These are phyloP conservation scores for Ogataea neopini DNA, from an alignment of 805 yeast species.

Conservation along the genomic window DNA sequence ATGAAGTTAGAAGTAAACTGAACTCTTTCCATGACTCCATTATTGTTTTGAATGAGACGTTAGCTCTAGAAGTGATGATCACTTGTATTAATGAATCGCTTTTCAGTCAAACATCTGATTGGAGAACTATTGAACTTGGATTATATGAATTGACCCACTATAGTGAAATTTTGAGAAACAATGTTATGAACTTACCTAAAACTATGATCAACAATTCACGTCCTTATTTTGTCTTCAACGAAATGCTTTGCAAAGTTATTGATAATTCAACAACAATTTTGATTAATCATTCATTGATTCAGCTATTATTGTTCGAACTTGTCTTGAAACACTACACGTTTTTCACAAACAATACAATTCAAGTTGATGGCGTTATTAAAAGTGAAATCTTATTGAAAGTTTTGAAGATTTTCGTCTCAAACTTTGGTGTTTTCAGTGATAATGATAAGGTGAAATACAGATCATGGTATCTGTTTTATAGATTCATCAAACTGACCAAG, in stretches of 20 bases:
- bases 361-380: slow-evolving; percentile 42
- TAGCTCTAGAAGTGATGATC: slow-evolving; percentile 38
- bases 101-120: slow-evolving; percentile 40
- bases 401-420: slow-evolving; percentile 75
- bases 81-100: slow-evolving; percentile 50
- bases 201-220: slow-evolving; percentile 63
- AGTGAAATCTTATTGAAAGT: slow-evolving; percentile 58
- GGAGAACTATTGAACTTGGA: slow-evolving; percentile 89
- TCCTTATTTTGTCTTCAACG: slow-evolving; percentile 62
- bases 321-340: slow-evolving; percentile 76
- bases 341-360: slow-evolving; percentile 45
- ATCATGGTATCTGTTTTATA: slow-evolving; percentile 86
- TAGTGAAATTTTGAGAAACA: slow-evolving; percentile 78
- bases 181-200: slow-evolving; percentile 70
- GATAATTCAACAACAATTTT: slow-evolving; percentile 39
- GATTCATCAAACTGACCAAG: slow-evolving; percentile 76
- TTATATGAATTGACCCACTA: slow-evolving; percentile 76
- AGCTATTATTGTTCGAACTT: slow-evolving; percentile 79
- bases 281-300: slow-evolving; percentile 79
- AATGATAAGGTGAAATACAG: slow-evolving; percentile 75
- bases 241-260: slow-evolving; percentile 53
- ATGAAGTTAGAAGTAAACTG: slow-evolving; percentile 73
- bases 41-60: slow-evolving; percentile 42
- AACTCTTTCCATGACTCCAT: slow-evolving; percentile 84
- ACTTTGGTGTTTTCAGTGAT: slow-evolving; percentile 77